phyloP scores from a whole-genome alignment of 129 eudicot species.

The Ambrosia artemisiifolia region DNA sequence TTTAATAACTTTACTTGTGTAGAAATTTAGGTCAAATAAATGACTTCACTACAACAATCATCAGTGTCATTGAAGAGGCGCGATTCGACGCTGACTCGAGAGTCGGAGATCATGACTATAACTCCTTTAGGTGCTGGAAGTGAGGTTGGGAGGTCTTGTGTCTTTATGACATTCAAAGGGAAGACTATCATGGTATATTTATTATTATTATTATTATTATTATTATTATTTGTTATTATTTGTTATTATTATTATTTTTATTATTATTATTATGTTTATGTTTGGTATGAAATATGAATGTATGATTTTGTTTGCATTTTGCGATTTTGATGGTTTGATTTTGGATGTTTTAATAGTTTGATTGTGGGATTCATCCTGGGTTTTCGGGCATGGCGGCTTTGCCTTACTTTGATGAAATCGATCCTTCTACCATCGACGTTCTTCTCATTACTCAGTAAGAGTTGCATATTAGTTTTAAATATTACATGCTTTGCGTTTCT shows the following conservation, averaged over 20 bases:
- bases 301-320: neutral
- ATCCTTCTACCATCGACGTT: conserved; percentile 84
- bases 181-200: conserved; percentile 77
- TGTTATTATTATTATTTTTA: no score
- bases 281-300: neutral
- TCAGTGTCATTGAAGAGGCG: conserved; percentile 59
- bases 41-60: conserved; percentile 63
- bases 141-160: conserved; percentile 96
- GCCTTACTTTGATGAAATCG: conserved; percentile 97
- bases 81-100: conserved; percentile 49
- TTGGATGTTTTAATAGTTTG: conserved; percentile 49
- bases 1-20: no score
- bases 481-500: neutral
- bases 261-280: neutral
- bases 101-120: conserved; percentile 71
- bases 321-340: neutral
- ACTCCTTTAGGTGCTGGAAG: conserved; percentile 96
- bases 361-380: conserved; percentile 97
- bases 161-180: conserved; percentile 87
- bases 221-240: no score
- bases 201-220: no score
- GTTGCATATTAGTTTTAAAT: no score
- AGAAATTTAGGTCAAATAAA: neutral
- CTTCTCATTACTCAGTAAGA: conserved; percentile 93
- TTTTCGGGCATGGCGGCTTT: conserved; percentile 98